A percentile compares a stretch with the other conserved stretches of the same genome.
Evolutionary conservation across 1,284 basidiomycete genomes (phyloP).

Genomic region (Ustilago loliicola): DNA sequence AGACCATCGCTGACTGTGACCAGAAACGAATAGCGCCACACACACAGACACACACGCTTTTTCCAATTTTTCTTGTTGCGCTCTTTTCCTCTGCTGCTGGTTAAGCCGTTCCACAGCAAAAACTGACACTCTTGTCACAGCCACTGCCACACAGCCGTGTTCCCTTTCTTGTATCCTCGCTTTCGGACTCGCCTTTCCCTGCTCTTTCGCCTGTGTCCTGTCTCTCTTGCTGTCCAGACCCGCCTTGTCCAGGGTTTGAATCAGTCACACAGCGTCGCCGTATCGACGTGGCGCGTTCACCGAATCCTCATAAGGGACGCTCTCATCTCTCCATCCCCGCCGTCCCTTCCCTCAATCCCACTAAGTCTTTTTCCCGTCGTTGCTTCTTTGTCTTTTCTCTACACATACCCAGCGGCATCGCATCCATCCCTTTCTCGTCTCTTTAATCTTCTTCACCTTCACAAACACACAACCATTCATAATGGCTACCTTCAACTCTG

Average conservation of each 20-base stretch:
- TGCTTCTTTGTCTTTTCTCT: constrained; percentile 12
- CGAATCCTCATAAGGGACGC: constrained; percentile 28
- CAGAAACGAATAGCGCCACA: constrained; percentile 6
- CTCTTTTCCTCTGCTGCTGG: constrained; percentile 1
- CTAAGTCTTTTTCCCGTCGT: constrained; percentile 8
- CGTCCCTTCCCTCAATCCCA: not conserved
- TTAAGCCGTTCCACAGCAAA: too few relatives aligned
- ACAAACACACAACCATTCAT: constrained; percentile 9
- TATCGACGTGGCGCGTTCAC: constrained; percentile 24
- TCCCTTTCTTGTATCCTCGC: not conserved
- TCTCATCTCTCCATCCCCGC: not conserved
- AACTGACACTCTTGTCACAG: not conserved
- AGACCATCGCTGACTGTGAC: constrained; percentile 15
- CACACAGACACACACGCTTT: not conserved
- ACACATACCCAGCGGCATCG: constrained; percentile 25
- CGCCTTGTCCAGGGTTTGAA: not conserved
- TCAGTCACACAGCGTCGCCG: constrained; percentile 16
- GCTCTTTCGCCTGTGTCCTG: constrained; percentile 4
- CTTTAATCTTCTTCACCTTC: constrained; percentile 3
- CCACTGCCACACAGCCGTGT: constrained; percentile 4
- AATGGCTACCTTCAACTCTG: constrained; percentile 53
- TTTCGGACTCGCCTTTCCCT: not conserved
- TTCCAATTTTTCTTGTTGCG: not conserved
- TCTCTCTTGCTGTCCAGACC: not conserved
- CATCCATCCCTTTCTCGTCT: constrained; percentile 1